Conservation (phyloP, 768 basidiomycete genomes). For the Pisolithus albus region DNA sequence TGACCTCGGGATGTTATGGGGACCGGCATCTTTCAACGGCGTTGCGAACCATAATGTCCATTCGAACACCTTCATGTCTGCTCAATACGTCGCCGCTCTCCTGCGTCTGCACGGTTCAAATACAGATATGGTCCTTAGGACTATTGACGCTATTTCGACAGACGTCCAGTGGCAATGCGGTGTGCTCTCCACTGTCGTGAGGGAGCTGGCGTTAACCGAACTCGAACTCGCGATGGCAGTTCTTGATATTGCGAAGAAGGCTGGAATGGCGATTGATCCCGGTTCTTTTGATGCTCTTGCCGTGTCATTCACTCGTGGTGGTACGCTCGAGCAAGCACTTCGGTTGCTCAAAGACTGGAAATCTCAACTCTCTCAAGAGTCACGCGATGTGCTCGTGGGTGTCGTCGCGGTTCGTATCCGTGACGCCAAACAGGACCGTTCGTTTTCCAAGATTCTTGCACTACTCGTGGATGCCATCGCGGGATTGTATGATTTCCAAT, state of each 20-base stretch:
- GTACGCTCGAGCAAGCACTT: constrained; percentile 21
- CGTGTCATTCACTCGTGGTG: constrained; percentile 22
- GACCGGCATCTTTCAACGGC: neutral
- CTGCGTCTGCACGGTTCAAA: constrained; percentile 21
- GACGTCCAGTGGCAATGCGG: constrained; percentile 20
- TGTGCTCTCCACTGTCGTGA: constrained; percentile 19
- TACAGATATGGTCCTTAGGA: constrained; percentile 26
- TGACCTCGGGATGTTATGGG: constrained; percentile 24
- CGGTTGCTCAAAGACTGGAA: constrained; percentile 27
- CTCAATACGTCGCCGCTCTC: constrained; percentile 22
- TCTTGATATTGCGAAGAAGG: constrained; percentile 25
- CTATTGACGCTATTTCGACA: constrained; percentile 20
- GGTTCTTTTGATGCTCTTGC: constrained; percentile 26
- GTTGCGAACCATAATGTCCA: neutral
- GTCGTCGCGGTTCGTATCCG: constrained; percentile 34
- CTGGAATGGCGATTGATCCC: constrained; percentile 18
- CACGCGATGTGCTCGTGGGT: constrained; percentile 33
- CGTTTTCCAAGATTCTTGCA: constrained; percentile 25
- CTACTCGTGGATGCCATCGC: constrained; percentile 31
- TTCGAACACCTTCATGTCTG: constrained; percentile 7
- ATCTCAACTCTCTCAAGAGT: constrained; percentile 19
- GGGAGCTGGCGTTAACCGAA: constrained; percentile 23
- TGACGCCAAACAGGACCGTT: constrained; percentile 23
- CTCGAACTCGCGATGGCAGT: constrained; percentile 26
- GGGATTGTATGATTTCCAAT: constrained; percentile 29